Evolutionary conservation across 2,329 filamentous ascomycete genomes (phyloP).

Genomic region (Colletotrichum musae): DNA sequence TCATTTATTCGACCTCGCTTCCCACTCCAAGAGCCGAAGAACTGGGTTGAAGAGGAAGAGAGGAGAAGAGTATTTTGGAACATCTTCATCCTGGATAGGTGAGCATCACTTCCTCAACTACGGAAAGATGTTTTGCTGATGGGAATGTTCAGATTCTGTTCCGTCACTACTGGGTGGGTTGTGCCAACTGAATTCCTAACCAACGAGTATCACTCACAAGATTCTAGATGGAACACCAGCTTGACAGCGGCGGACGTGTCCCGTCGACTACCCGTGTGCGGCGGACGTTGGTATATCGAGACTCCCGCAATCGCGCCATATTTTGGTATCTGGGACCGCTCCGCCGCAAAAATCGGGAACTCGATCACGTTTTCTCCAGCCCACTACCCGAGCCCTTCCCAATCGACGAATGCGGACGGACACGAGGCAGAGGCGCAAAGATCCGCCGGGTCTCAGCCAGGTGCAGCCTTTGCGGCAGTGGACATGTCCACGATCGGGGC

Average conservation of each 20-base stretch:
- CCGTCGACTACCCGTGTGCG: conserved; percentile 32
- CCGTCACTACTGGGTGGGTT: too few species aligned
- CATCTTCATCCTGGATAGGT: too few species aligned
- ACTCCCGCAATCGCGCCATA: conserved; percentile 47
- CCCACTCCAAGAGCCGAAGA: too few species aligned
- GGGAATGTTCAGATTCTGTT: too few species aligned
- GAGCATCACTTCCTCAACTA: too few species aligned
- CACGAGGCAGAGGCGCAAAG: not conserved
- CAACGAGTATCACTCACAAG: too few species aligned
- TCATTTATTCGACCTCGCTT: too few species aligned
- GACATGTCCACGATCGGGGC: conserved; percentile 50
- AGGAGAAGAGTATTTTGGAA: too few species aligned
- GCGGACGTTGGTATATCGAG: conserved; percentile 54
- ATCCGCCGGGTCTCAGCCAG: not conserved
- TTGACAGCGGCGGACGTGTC: not conserved
- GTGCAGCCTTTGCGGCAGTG: not conserved
- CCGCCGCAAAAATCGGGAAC: conserved; percentile 53
- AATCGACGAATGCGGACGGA: not conserved
- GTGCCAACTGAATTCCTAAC: too few species aligned
- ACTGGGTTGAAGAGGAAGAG: too few species aligned
- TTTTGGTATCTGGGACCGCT: conserved; percentile 59
- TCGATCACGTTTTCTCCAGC: conserved; percentile 53
- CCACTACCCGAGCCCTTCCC: conserved; percentile 42
- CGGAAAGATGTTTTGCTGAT: too few species aligned
- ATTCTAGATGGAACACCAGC: not conserved